Percentiles rank a stretch among this genome's conserved stretches.
Evolutionary conservation across 169 alveolate genomes (phyloP).

Genomic region (Plasmodium gallinaceum): DNA sequence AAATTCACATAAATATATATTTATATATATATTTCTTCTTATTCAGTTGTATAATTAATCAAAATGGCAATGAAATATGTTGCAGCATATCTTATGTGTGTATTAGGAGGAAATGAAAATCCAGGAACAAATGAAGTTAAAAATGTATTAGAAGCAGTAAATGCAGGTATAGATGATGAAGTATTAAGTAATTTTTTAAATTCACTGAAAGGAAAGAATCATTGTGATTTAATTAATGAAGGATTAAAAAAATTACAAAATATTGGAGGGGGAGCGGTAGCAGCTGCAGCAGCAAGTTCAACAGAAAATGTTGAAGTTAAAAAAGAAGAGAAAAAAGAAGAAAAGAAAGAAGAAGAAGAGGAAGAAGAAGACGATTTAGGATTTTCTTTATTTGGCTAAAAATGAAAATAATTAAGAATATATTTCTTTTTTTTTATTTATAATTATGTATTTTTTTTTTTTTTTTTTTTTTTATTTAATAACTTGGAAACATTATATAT

Average conservation of each 20-base stretch:
- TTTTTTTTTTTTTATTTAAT: neutral
- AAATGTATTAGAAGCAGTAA: constrained; percentile 83
- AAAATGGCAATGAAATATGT: constrained; percentile 87
- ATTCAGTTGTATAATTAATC: neutral
- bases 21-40: neutral
- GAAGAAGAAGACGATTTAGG: constrained; percentile 90
- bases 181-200: constrained; percentile 78
- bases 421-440: too few relatives aligned
- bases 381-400: constrained; percentile 86
- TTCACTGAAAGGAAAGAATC: constrained; percentile 81
- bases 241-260: constrained; percentile 84
- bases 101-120: constrained; percentile 84
- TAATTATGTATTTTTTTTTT: neutral
- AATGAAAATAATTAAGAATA: too few relatives aligned
- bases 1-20: neutral
- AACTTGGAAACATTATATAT: neutral
- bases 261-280: constrained; percentile 83
- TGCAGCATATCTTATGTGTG: constrained; percentile 85
- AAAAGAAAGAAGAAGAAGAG: constrained; percentile 84
- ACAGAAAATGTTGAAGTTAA: constrained; percentile 78
- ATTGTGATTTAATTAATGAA: constrained; percentile 84
- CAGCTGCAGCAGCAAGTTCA: constrained; percentile 80
- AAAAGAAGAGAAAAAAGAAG: constrained; percentile 83
- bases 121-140: constrained; percentile 83
- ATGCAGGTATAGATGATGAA: constrained; percentile 85